Conservation (phyloP, 139 green algal species). For the Choricystis sp. region DNA sequence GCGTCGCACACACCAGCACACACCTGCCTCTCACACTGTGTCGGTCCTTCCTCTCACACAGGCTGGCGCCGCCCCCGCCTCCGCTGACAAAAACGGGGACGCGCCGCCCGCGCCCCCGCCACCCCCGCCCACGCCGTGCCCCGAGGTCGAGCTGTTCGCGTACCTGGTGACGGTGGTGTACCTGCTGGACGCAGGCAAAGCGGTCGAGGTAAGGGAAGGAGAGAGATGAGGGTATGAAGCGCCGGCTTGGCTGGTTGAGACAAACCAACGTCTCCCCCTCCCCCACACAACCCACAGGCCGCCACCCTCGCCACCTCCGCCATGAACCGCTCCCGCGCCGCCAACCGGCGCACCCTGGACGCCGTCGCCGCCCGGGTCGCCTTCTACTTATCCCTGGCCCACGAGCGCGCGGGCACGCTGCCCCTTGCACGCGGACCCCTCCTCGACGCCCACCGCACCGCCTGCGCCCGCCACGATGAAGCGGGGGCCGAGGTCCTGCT, state of each 20-base stretch:
- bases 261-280: neutral
- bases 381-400: slow-evolving; percentile 68
- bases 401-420: slow-evolving; percentile 58
- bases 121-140: too few relatives aligned
- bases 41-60: too few relatives aligned
- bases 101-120: too few relatives aligned
- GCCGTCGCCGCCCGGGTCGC: slow-evolving; percentile 71
- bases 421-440: slow-evolving; percentile 55
- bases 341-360: slow-evolving; percentile 89
- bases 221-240: too few relatives aligned
- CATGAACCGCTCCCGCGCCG: slow-evolving; percentile 31
- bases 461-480: slow-evolving; percentile 80
- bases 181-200: too few relatives aligned
- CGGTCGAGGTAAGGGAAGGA: too few relatives aligned
- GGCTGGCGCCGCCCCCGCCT: too few relatives aligned
- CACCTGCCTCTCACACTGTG: too few relatives aligned
- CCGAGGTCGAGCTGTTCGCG: neutral
- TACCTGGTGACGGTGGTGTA: neutral
- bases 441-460: slow-evolving; percentile 69
- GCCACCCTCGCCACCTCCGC: slow-evolving; percentile 29
- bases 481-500: slow-evolving; percentile 84
- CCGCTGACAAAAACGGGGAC: too few relatives aligned
- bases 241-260: too few relatives aligned
- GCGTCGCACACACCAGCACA: too few relatives aligned
- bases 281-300: slow-evolving; percentile 18